Percentiles rank a stretch among this genome's conserved stretches.
phyloP scores from a whole-genome alignment of 192 early-diverging fungal species.

The Allomyces macrogynus region DNA sequence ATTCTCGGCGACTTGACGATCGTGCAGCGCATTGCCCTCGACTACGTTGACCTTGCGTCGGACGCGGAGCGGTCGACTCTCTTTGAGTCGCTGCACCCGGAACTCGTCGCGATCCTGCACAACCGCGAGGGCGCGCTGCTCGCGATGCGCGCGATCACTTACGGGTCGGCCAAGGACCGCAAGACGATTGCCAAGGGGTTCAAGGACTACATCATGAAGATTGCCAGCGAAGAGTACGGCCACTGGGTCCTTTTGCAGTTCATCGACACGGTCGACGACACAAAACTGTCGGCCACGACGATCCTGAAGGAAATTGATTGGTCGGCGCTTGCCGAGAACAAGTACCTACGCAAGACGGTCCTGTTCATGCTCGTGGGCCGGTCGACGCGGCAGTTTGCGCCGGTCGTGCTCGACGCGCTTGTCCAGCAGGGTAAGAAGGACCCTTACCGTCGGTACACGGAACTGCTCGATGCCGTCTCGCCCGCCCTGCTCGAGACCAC shows the following conservation, averaged over 20 bases:
- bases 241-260: constrained; percentile 60
- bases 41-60: constrained; percentile 54
- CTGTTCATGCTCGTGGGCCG: constrained; percentile 67
- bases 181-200: constrained; percentile 74
- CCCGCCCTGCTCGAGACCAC: constrained; percentile 37
- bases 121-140: constrained; percentile 77
- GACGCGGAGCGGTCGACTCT: constrained; percentile 9
- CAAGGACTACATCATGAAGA: constrained; percentile 55
- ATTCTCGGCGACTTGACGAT: constrained; percentile 49
- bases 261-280: constrained; percentile 85
- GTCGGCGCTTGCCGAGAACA: constrained; percentile 37
- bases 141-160: constrained; percentile 56
- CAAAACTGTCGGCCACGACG: constrained; percentile 57
- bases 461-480: constrained; percentile 45
- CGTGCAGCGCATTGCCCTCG: constrained; percentile 66
- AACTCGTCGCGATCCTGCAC: constrained; percentile 39
- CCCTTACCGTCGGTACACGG: constrained; percentile 31
- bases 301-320: constrained; percentile 25
- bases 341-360: constrained; percentile 56
- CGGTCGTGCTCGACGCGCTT: constrained; percentile 46
- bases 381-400: constrained; percentile 46
- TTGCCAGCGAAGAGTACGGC: constrained; percentile 75
- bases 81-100: neutral
- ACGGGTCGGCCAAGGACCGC: constrained; percentile 71
- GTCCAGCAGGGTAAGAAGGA: constrained; percentile 60